Conservation (phyloP, 2,329 filamentous ascomycete genomes). For the Trematosphaeria pertusa region DNA sequence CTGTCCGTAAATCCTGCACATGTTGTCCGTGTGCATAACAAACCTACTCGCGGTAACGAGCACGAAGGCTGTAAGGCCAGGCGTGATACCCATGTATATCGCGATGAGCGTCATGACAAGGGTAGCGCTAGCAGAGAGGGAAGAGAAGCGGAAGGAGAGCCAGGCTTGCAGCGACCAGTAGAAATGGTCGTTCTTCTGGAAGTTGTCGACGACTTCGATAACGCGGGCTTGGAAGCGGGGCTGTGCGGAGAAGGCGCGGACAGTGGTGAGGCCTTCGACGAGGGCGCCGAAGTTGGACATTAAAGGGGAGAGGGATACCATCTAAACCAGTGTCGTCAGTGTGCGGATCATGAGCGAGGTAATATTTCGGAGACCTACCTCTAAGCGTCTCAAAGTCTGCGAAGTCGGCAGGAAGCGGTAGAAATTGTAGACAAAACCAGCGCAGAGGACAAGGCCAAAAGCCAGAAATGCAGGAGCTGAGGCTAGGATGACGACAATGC, state of each 20-base stretch:
- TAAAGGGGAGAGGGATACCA: conserved; percentile 85
- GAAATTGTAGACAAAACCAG: conserved; percentile 76
- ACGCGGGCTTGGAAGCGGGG: conserved; percentile 80
- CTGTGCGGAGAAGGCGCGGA: conserved; percentile 82
- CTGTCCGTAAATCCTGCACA: conserved; percentile 82
- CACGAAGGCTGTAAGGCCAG: conserved; percentile 84
- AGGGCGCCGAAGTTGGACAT: conserved; percentile 93
- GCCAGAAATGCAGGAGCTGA: conserved; percentile 79
- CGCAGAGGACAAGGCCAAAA: conserved; percentile 72
- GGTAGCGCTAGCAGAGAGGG: conserved; percentile 74
- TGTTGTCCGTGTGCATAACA: conserved; percentile 71
- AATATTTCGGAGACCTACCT: conserved; percentile 56
- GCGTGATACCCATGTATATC: conserved; percentile 74
- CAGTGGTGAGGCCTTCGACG: conserved; percentile 83
- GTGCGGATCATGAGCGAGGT: background rate
- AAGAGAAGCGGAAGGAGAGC: conserved; percentile 81
- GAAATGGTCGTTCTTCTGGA: conserved; percentile 95
- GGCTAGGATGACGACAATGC: conserved; percentile 78
- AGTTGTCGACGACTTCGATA: conserved; percentile 81
- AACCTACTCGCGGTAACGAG: conserved; percentile 73
- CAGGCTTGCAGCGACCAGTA: conserved; percentile 88
- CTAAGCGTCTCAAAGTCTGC: conserved; percentile 80
- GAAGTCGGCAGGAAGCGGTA: conserved; percentile 80
- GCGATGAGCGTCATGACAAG: conserved; percentile 77
- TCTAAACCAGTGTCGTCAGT: conserved; percentile 48